Evolutionary conservation across 2,329 filamentous ascomycete genomes (phyloP), one percentile per base, ranked within the genome.

Genomic region (Cytospora paraplurivora): DNA sequence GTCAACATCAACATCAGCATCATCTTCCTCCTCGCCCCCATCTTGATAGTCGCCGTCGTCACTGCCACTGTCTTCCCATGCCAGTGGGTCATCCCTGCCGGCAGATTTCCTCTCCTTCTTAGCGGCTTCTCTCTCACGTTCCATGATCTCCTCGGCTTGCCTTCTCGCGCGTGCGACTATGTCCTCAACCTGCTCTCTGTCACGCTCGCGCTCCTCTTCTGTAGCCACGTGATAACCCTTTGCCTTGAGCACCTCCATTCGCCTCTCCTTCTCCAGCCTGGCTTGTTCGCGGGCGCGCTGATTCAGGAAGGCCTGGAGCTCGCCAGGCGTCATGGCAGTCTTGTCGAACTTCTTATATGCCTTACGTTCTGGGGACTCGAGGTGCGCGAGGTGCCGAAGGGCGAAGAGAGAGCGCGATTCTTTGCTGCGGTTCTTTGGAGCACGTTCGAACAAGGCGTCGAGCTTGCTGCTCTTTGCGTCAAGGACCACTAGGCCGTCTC

Each of bases 201-300:
- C 90, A 38, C 86, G 66, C 72, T 93, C 90, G 21, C 91, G 87
- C 74, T 99, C 93, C 75, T 97, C 94, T 2, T 88, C 86, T 0
- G 91, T 97, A 74, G 93, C 89, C 19, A 98, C 81, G 32, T 89
- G 79, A 33, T 97, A 83, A 8, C 95, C 95, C 75, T 90, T 92
- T 12, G 89, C 88, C 71, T 85, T 87, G 49, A 99, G 82, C 69
- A 88, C 83, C 62, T 92, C 87, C 21, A 98, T 83, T 62, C 89
- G 89, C 68, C 91, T 88, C 65, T 91, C 86, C 59, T 92, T 88
- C 73, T 95, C 92, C 50, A 85, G 76, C 65, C 87, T 87, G 52
- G 93, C 93, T 75, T 99, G 95, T 65, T 89, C 83, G 52, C 91
- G 87, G 7, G 92, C 93, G 66, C 88, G 88, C 68, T 86, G 84